Conservation (phyloP, 129 eudicot genomes). For the Flaveria ramosissima region DNA sequence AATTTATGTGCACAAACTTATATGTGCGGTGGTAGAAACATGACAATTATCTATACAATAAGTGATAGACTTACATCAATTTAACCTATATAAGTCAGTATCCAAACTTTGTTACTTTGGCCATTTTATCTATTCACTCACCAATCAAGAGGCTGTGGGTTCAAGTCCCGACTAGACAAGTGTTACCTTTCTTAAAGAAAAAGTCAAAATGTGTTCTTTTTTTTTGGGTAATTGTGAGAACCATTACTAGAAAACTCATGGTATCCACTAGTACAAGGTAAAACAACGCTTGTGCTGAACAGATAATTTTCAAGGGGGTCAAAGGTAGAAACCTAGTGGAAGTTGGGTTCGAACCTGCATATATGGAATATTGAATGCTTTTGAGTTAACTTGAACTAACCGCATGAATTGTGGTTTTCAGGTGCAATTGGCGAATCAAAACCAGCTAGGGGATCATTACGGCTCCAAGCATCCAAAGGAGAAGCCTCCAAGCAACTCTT, state of each 20-base stretch:
- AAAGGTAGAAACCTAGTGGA: too few relatives aligned
- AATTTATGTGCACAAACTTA: neutral
- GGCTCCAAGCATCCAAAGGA: constrained; percentile 92
- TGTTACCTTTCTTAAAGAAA: neutral
- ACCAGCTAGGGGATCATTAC: constrained; percentile 87
- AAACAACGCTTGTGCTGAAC: too few relatives aligned
- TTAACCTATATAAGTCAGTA: neutral
- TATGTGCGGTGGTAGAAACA: neutral
- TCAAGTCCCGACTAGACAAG: neutral
- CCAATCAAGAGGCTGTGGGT: neutral
- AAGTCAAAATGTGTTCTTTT: neutral
- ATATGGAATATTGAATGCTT: neutral
- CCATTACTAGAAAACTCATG: too few relatives aligned
- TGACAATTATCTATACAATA: neutral
- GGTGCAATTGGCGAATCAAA: constrained; percentile 84
- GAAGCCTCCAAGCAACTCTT: constrained; percentile 85
- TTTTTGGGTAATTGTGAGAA: neutral
- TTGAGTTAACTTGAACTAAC: neutral
- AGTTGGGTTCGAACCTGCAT: neutral
- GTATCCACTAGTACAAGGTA: too few relatives aligned
- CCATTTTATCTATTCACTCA: neutral
- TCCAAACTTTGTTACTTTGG: neutral
- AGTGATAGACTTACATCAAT: neutral
- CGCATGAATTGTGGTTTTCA: constrained; percentile 34
- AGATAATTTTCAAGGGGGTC: too few relatives aligned